Base-by-base conservation (phyloP, 2,329 filamentous ascomycete genomes). In the Emergomyces pasteurianus region DNA sequence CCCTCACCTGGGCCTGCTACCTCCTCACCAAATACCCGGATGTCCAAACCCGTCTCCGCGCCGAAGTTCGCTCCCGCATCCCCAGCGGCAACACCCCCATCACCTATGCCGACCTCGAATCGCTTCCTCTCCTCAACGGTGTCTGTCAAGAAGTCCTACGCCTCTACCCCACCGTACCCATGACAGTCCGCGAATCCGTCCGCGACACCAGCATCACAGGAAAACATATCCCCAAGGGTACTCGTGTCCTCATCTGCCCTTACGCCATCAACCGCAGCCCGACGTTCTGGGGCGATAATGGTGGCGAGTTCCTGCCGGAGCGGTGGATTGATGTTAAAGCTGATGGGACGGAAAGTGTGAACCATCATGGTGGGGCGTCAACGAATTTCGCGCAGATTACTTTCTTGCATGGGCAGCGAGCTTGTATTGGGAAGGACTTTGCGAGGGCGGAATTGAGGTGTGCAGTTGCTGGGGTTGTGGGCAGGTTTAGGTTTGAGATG, bases 41-140 rank as follows among this genome's bases (percentile, higher is more conserved):
- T 1, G 67, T 77, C 1, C 82, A 84, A 63, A 67, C 65, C 0
- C 74, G 73, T 3, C 75, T 84, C 0, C 79, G 81, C 1, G 70
- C 75, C 2, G 82, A 83, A 63, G 72, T 84, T 43, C 78, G 78
- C 38, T 58, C 71, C 1, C 69, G 74, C 0, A 76, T 83, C 7
- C 75, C 80, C 4, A 74, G 75, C 7, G 67, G 63, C n/a, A 63
- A 67, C 9, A 60, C 61, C 34, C 60, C 62, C n/a, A 67, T 73
- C 60, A 68, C 67, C 16, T 67, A 67, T 63, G 56, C 59, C 12
- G 71, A 73, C 53, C 70, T 94, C 63, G 89, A 94, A 74, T 79
- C 79, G 58, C 81, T 92, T 71, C 85, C 87, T 3, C 91, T 91
- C 69, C 83, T 92, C 50, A 86, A 89, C 70, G 89, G 89, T 34